Evolutionary conservation across 352 stramenopile genomes (phyloP).

Genomic region (Globisporangium solare): DNA sequence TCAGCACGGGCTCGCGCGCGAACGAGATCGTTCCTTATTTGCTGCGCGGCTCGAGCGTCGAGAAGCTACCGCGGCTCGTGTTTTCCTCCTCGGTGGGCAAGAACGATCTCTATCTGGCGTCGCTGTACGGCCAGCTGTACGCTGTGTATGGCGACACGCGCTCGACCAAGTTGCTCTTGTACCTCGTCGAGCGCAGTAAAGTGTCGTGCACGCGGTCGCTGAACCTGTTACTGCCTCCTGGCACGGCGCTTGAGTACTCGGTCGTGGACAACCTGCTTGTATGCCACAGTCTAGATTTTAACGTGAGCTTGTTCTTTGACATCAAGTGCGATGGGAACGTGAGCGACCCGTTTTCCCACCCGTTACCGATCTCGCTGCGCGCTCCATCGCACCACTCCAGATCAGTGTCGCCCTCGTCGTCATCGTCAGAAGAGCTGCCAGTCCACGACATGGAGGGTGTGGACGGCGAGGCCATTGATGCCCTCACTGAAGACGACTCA

Average conservation of each 20-base stretch:
- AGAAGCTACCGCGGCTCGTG: slow-evolving; percentile 68
- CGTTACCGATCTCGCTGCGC: slow-evolving; percentile 52
- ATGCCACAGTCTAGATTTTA: slow-evolving; percentile 78
- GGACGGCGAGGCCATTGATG: background rate
- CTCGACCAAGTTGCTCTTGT: slow-evolving; percentile 65
- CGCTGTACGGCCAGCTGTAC: slow-evolving; percentile 68
- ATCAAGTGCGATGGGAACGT: slow-evolving; percentile 51
- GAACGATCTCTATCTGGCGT: slow-evolving; percentile 53
- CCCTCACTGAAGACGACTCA: background rate
- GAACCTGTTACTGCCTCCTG: slow-evolving; percentile 59
- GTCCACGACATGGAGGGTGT: background rate
- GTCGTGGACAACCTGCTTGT: slow-evolving; percentile 82
- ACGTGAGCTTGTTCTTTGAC: slow-evolving; percentile 79
- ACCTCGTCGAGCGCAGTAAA: slow-evolving; percentile 55
- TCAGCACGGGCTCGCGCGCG: slow-evolving; percentile 67
- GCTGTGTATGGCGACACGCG: slow-evolving; percentile 53
- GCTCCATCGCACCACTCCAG: slow-evolving; percentile 18
- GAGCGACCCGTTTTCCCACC: slow-evolving; percentile 67
- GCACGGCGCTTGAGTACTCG: slow-evolving; percentile 58
- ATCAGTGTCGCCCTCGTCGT: slow-evolving; percentile 1
- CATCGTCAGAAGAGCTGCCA: slow-evolving; percentile 7
- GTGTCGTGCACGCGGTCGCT: slow-evolving; percentile 73
- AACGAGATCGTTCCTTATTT: slow-evolving; percentile 76
- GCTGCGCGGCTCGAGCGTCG: slow-evolving; percentile 46
- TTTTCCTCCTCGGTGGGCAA: slow-evolving; percentile 56